Percentiles rank a stretch among this genome's conserved stretches.
phyloP scores from a whole-genome alignment of 192 early-diverging fungal species.

The Mortierella alpina region DNA sequence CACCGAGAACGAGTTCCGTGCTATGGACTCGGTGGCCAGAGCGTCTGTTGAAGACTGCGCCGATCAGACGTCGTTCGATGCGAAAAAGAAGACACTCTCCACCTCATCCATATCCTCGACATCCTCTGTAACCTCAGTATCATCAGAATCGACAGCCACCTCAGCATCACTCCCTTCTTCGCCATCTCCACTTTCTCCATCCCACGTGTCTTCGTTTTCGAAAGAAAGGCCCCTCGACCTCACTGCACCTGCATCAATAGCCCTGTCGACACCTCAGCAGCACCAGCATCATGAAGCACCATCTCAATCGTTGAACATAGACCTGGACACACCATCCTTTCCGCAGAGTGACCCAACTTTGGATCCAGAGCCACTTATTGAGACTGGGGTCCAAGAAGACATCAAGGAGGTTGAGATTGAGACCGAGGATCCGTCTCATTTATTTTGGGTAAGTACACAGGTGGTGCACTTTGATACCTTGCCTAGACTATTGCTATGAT shows the following conservation, averaged over 20 bases:
- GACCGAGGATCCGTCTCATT: slow-evolving; percentile 53
- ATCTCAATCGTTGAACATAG: too few relatives aligned
- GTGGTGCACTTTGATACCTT: background rate
- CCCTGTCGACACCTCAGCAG: too few relatives aligned
- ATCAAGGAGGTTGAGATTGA: slow-evolving; percentile 55
- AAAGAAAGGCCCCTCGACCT: too few relatives aligned
- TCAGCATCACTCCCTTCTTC: background rate
- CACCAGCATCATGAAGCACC: too few relatives aligned
- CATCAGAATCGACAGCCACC: background rate
- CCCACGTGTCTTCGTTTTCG: too few relatives aligned
- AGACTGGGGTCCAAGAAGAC: slow-evolving; percentile 14
- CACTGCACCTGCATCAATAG: background rate
- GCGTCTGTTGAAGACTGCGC: too few relatives aligned
- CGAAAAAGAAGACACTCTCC: slow-evolving; percentile 19
- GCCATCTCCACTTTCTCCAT: background rate
- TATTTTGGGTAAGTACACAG: slow-evolving; percentile 54
- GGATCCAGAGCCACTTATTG: too few relatives aligned
- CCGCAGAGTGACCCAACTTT: background rate
- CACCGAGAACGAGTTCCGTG: too few relatives aligned
- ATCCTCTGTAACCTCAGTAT: slow-evolving; percentile 13
- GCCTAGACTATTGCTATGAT: background rate
- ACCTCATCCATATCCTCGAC: slow-evolving; percentile 23
- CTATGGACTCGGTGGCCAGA: too few relatives aligned
- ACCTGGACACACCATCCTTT: too few relatives aligned
- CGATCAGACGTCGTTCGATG: background rate